Percentiles rank a stretch among this genome's conserved stretches.
Conservation (phyloP, 192 early-diverging fungal genomes). For the Globomyces pollinis-pini region DNA sequence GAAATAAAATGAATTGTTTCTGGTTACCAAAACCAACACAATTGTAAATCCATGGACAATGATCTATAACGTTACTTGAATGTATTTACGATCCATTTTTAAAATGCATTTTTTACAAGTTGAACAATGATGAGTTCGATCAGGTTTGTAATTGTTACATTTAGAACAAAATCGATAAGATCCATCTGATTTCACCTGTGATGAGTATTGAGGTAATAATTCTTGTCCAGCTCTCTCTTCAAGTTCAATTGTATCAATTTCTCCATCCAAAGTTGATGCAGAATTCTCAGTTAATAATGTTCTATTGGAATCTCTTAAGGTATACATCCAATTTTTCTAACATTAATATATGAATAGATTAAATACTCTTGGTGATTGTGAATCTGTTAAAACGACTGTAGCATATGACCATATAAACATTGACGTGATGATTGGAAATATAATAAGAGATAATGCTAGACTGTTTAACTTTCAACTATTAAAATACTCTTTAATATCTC, state of each 20-base stretch:
- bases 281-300: not conserved
- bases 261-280: not conserved
- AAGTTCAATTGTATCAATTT: slow-evolving; percentile 3
- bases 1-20: slow-evolving; percentile 71
- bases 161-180: slow-evolving; percentile 33
- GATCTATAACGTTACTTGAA: slow-evolving; percentile 26
- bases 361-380: too few species aligned
- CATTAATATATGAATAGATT: not conserved
- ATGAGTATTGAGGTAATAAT: slow-evolving; percentile 5
- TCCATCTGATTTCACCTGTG: slow-evolving; percentile 37
- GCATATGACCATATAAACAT: too few species aligned
- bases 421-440: too few species aligned
- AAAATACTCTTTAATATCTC: too few species aligned
- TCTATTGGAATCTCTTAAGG: not conserved
- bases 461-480: too few species aligned
- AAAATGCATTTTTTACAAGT: slow-evolving; percentile 38
- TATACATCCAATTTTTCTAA: not conserved
- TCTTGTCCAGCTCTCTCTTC: not conserved
- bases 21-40: slow-evolving; percentile 73
- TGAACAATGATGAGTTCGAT: slow-evolving; percentile 43
- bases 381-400: too few species aligned
- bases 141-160: slow-evolving; percentile 38
- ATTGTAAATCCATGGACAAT: slow-evolving; percentile 38
- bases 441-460: too few species aligned
- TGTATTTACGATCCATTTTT: slow-evolving; percentile 36